Percentiles rank a stretch among this genome's conserved stretches.
Evolutionary conservation across 2,329 filamentous ascomycete species (phyloP).

Genomic region (Madurella fahalii): DNA sequence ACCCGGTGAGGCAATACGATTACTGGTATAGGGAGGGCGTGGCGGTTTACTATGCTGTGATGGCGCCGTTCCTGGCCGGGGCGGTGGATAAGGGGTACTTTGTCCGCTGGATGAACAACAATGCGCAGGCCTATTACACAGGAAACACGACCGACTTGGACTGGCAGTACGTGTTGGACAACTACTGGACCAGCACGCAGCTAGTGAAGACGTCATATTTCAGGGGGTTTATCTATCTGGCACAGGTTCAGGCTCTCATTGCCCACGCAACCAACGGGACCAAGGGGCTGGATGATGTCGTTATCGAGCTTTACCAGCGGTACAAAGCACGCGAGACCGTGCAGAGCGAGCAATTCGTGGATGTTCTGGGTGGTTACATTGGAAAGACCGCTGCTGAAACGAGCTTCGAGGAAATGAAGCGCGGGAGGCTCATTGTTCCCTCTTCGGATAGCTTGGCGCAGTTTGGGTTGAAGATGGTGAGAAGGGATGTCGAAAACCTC

Average conservation of each 20-base stretch:
- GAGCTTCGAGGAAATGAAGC: conserved; percentile 9
- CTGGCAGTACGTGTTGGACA: conserved; percentile 2
- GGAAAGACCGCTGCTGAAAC: neutral
- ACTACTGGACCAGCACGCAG: conserved; percentile 11
- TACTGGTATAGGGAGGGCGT: conserved; percentile 15
- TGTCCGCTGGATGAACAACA: conserved; percentile 11
- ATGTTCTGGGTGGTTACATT: neutral
- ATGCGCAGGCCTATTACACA: conserved; percentile 17
- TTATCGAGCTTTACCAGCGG: conserved; percentile 13
- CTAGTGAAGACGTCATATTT: conserved; percentile 10
- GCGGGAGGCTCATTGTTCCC: conserved; percentile 11
- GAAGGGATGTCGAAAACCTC: neutral
- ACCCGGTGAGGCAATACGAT: conserved; percentile 1
- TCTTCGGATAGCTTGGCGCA: neutral
- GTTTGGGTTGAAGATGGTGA: conserved; percentile 4
- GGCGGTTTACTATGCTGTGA: conserved; percentile 10
- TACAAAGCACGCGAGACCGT: neutral
- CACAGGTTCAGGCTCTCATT: conserved; percentile 11
- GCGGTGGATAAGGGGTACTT: neutral
- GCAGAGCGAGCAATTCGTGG: neutral
- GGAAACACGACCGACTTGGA: neutral
- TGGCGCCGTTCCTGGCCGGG: conserved; percentile 8
- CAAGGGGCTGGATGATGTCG: conserved; percentile 12
- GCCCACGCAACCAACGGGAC: neutral
- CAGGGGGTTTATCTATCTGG: conserved; percentile 11